Evolutionary conservation across 2,329 filamentous ascomycete genomes (phyloP), one percentile per base, ranked within the genome.

Genomic region (Metarhizium brunneum): DNA sequence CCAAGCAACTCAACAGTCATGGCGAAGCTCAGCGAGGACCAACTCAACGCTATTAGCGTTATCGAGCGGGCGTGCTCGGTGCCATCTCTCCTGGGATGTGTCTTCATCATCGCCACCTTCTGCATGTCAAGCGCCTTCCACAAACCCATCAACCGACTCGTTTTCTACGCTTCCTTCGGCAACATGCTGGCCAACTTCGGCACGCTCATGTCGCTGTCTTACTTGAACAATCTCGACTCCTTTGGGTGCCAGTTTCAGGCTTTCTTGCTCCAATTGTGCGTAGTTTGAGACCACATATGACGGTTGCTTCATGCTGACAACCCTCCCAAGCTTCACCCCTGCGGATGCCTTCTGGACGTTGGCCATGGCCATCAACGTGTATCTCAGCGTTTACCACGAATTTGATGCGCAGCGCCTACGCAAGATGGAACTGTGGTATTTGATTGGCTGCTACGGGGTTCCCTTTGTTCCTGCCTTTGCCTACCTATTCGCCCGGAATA

Each of bases 311-410:
- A 25, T 25, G 25, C 25, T 25, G 25, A 40, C 36, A 18, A 20
- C n/a, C 56, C 65, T 14, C n/a, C 14, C 16, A n/a, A 89, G 84
- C 84, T 89, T 89, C 65, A 81, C 87, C 75, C 82, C 83, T 2
- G 85, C 86, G 4, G 86, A 89, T 71, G 82, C 84, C 0, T 73
- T 85, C 40, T 90, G 85, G 87, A 86, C 85, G 1, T 74, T 90
- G 59, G 83, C 84, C 54, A 92, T 92, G 88, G 87, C 88, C 1
- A 75, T 84, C 61, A 92, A 92, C 66, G 87, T 92, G 54, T 88
- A 88, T 66, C 71, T 92, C 10, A 90, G 87, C 0, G 88, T 92
- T 65, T 90, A 89, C 68, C 76, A 76, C 60, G 84, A 84, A 58
- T 90, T 83, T 63, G 81, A 85, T 57, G 79, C 83, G 0, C 68